These are phyloP conservation scores for Aspergillus conjunctus DNA, from an alignment of 495 filamentous ascomycete genomes.

Conservation along the genomic window DNA sequence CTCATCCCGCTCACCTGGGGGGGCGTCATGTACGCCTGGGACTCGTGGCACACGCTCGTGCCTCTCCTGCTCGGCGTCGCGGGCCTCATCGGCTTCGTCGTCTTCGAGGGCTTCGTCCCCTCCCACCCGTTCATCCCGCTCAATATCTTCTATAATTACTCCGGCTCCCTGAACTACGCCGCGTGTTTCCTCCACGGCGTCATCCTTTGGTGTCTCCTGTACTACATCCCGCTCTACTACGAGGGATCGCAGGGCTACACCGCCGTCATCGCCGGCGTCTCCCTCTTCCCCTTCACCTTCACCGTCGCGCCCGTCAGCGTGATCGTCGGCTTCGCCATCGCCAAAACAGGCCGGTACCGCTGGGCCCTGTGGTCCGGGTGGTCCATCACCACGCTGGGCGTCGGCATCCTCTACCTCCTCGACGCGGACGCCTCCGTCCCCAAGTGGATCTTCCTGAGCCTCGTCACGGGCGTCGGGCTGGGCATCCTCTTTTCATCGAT, in stretches of 20 bases:
- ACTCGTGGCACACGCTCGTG: conserved; percentile 50
- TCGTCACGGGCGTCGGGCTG: conserved; percentile 50
- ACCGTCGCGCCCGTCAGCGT: conserved; percentile 52
- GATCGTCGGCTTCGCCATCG: conserved; percentile 45
- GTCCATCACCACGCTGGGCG: conserved; percentile 46
- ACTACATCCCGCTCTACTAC: conserved; percentile 53
- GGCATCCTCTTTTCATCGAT: conserved; percentile 51
- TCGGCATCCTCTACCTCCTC: conserved; percentile 50
- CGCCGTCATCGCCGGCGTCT: conserved; percentile 48
- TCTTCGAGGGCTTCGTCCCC: conserved; percentile 30
- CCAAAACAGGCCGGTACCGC: conserved; percentile 46
- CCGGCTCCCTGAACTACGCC: conserved; percentile 43
- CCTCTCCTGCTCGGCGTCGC: conserved; percentile 30
- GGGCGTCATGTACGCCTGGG: conserved; percentile 56
- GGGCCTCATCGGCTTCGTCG: conserved; percentile 20
- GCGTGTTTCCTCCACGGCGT: conserved; percentile 51
- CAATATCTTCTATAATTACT: conserved; percentile 50
- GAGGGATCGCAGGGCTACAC: conserved; percentile 51
- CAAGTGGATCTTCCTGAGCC: conserved; percentile 49
- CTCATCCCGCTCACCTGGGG: conserved; percentile 60
- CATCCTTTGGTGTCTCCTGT: conserved; percentile 47
- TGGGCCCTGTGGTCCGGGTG: conserved; percentile 56
- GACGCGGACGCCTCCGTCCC: conserved; percentile 42
- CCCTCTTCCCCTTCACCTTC: conserved; percentile 51
- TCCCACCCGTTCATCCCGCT: conserved; percentile 51